Conservation (phyloP, 2,329 filamentous ascomycete genomes). For the Apiospora koreana region DNA sequence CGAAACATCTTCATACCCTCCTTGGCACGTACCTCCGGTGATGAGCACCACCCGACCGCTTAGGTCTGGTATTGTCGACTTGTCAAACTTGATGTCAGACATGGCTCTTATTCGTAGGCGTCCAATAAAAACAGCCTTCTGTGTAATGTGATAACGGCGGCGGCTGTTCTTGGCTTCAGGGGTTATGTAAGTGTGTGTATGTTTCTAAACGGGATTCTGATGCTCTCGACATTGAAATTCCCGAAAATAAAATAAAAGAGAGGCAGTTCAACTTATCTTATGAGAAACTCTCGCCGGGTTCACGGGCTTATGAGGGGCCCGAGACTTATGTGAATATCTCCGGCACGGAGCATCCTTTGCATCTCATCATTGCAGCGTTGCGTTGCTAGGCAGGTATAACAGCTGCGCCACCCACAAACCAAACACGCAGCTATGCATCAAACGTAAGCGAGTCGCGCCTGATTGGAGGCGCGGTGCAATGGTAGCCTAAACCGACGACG, state of each 20-base stretch:
- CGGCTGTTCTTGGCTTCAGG: no score
- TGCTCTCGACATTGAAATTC: not conserved
- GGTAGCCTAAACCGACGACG: not conserved
- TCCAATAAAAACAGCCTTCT: not conserved
- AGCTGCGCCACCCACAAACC: not conserved
- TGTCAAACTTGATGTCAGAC: not conserved
- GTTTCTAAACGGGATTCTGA: no score
- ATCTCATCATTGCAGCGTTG: no score
- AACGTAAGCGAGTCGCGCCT: not conserved
- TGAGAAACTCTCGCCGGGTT: not conserved
- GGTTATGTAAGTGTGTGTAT: no score
- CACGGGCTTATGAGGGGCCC: not conserved
- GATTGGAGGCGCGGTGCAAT: not conserved
- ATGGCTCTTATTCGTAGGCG: not conserved
- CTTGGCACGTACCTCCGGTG: not conserved
- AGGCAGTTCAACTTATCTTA: not conserved
- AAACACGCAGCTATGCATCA: not conserved
- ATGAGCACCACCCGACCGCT: not conserved
- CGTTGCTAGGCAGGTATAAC: no score
- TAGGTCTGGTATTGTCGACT: not conserved
- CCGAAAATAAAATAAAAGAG: not conserved
- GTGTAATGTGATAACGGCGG: no score
- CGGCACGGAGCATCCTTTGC: not conserved
- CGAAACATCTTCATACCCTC: not conserved
- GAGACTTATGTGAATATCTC: not conserved